Evolutionary conservation across 371 early-diverging fungal genomes (phyloP).

Genomic region (Syncephalis plumigaleata): DNA sequence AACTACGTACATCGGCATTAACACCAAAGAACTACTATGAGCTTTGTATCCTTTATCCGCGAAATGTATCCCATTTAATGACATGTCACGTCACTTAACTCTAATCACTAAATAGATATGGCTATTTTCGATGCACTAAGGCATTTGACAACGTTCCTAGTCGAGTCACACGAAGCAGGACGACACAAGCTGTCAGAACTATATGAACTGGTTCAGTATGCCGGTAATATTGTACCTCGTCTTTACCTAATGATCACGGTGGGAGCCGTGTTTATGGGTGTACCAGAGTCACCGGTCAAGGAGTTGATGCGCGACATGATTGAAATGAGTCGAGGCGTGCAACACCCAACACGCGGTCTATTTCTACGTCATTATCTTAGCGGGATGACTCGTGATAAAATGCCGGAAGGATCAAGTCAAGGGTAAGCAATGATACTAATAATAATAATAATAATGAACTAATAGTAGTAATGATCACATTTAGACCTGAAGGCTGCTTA

Average conservation of each 20-base stretch:
- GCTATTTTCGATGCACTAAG: conserved; percentile 89
- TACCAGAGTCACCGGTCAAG: conserved; percentile 68
- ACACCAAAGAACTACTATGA: conserved; percentile 95
- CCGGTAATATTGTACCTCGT: conserved; percentile 91
- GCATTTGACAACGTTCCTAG: conserved; percentile 67
- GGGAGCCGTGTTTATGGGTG: conserved; percentile 83
- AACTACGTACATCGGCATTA: conserved; percentile 79
- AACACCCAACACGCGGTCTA: conserved; percentile 90
- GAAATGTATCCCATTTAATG: neutral
- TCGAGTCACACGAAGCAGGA: conserved; percentile 64
- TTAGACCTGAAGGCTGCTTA: conserved; percentile 62
- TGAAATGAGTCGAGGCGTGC: conserved; percentile 93
- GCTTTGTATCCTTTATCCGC: conserved; percentile 43
- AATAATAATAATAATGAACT: neutral
- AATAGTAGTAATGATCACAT: neutral
- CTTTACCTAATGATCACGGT: conserved; percentile 95
- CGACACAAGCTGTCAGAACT: conserved; percentile 85
- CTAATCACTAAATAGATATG: conserved; percentile 58
- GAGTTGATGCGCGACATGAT: conserved; percentile 95
- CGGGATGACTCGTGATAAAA: conserved; percentile 77
- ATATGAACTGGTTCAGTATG: conserved; percentile 94
- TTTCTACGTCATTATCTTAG: conserved; percentile 87
- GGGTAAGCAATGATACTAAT: conserved; percentile 16
- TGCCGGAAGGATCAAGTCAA: conserved; percentile 36
- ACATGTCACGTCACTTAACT: neutral